These are phyloP conservation scores for Arachis stenosperma DNA, from an alignment of 306 rosid genomes.

Conservation along the genomic window DNA sequence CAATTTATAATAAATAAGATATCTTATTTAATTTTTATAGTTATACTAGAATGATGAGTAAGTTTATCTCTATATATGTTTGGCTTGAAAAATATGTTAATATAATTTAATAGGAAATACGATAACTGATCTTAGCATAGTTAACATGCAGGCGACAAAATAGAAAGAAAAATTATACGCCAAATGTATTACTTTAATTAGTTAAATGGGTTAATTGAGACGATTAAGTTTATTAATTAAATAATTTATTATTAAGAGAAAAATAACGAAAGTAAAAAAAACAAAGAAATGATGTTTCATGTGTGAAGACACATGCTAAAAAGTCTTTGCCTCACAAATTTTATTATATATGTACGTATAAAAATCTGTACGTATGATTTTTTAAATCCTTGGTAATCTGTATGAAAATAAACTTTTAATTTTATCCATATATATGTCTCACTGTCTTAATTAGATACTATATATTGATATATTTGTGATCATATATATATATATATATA, in stretches of 20 bases:
- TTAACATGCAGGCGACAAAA: no score
- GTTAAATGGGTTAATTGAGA: not conserved
- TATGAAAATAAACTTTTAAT: no score
- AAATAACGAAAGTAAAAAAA: not conserved
- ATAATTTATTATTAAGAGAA: not conserved
- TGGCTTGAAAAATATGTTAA: not conserved
- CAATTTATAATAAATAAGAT: no score
- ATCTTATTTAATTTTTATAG: not conserved
- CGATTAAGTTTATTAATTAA: not conserved
- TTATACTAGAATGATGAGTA: not conserved
- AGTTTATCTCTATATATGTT: not conserved
- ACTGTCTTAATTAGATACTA: no score
- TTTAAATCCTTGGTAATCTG: no score
- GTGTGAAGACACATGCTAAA: not conserved
- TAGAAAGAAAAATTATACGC: not conserved
- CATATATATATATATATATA: no score
- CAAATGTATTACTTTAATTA: not conserved
- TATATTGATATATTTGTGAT: no score
- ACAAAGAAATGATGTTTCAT: not conserved
- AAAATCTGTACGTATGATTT: no score
- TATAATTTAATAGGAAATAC: not conserved
- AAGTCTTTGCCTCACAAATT: constrained; percentile 3
- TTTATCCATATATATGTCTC: no score
- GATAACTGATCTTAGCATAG: not conserved
- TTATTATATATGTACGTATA: no score